Percentiles rank a stretch among this genome's conserved stretches.
phyloP scores from a whole-genome alignment of 2,329 filamentous ascomycete genomes.

The Neofusicoccum kwambonambiense region DNA sequence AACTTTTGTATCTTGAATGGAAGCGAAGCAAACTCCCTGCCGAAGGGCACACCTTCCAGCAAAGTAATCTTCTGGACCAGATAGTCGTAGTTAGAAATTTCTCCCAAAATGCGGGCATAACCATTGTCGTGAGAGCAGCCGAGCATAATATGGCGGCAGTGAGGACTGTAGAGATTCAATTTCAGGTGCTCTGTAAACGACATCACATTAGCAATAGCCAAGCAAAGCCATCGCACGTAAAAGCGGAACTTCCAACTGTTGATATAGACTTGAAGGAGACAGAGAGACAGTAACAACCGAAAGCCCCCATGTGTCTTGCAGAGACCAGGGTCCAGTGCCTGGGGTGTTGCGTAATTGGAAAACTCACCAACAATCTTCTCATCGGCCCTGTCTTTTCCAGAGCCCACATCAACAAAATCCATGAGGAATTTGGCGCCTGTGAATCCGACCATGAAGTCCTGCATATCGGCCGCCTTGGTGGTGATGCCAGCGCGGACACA shows the following conservation, averaged over 20 bases:
- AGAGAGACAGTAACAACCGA: not conserved
- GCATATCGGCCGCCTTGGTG: conserved; percentile 41
- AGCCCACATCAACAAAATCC: conserved; percentile 49
- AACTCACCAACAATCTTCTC: conserved; percentile 51
- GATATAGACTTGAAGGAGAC: too few relatives aligned
- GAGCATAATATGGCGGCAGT: conserved; percentile 61
- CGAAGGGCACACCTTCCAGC: conserved; percentile 57
- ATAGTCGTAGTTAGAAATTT: conserved; percentile 46
- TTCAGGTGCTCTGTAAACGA: conserved; percentile 50
- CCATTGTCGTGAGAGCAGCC: conserved; percentile 59
- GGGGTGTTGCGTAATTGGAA: not conserved
- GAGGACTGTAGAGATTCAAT: conserved; percentile 55
- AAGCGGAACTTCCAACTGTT: too few relatives aligned
- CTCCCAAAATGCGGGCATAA: conserved; percentile 54
- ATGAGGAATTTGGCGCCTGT: conserved; percentile 49
- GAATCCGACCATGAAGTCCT: conserved; percentile 57
- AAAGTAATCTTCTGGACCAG: conserved; percentile 53
- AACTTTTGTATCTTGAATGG: conserved; percentile 54
- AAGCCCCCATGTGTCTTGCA: too few relatives aligned
- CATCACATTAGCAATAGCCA: conserved; percentile 17
- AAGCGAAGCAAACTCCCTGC: conserved; percentile 51
- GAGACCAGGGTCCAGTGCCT: too few relatives aligned
- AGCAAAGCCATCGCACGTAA: not conserved
- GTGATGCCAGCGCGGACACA: conserved; percentile 48
- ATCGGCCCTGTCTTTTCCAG: conserved; percentile 48